Evolutionary conservation across 1,284 basidiomycete genomes (phyloP).

Genomic region (Stygiomarasmius scandens): DNA sequence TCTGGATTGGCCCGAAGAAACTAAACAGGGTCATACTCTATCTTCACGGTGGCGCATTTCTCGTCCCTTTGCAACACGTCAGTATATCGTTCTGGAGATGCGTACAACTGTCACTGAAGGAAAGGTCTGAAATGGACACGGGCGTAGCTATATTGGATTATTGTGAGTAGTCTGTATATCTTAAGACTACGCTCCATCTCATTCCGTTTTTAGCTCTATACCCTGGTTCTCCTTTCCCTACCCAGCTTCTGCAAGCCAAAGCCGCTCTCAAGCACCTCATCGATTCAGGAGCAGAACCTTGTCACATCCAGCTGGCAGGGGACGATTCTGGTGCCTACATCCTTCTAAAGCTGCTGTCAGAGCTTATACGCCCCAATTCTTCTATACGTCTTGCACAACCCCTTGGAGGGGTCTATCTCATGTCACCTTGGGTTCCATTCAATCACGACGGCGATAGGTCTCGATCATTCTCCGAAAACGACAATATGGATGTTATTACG

Average conservation of each 20-base stretch:
- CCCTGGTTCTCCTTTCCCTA: conserved; percentile 30
- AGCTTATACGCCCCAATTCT: conserved; percentile 21
- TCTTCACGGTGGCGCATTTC: conserved; percentile 35
- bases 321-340: conserved; percentile 8
- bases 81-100: conserved; percentile 31
- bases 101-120: conserved; percentile 25
- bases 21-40: conserved; percentile 30
- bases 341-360: conserved; percentile 1
- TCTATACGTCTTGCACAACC: conserved; percentile 27
- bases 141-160: conserved; percentile 36
- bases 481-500: conserved; percentile 32
- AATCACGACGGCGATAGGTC: conserved; percentile 23
- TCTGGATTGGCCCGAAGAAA: conserved; percentile 31
- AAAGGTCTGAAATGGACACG: conserved; percentile 25
- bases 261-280: conserved; percentile 30
- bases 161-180: conserved; percentile 24
- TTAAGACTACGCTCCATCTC: too few relatives aligned
- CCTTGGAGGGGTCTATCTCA: conserved; percentile 31
- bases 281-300: conserved; percentile 25
- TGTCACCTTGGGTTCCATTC: conserved; percentile 42
- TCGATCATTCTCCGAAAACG: conserved; percentile 30
- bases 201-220: conserved; percentile 34
- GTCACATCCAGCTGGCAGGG: conserved; percentile 31
- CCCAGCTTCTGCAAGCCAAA: conserved; percentile 28
- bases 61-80: conserved; percentile 26